These are phyloP conservation scores for Fonsecaea pedrosoi DNA, from an alignment of 2,329 filamentous ascomycete genomes.

Conservation along the genomic window DNA sequence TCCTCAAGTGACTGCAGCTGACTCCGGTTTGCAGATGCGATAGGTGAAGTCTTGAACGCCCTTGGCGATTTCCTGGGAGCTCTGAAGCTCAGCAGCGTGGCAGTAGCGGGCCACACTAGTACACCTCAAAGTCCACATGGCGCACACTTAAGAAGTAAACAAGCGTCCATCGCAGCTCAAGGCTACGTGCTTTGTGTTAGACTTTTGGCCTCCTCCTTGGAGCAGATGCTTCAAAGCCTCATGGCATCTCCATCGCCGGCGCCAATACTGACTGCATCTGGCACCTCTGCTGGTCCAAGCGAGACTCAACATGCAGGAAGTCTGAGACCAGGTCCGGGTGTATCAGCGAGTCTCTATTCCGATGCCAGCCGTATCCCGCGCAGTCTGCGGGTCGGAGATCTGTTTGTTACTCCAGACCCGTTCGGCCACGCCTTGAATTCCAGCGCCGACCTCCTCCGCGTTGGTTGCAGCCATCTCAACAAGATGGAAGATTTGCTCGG, in stretches of 20 bases:
- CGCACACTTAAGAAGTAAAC: background rate
- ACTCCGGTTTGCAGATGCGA: background rate
- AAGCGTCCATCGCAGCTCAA: background rate
- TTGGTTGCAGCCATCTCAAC: background rate
- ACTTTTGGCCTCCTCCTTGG: background rate
- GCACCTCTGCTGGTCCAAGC: background rate
- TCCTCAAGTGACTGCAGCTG: background rate
- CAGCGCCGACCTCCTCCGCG: background rate
- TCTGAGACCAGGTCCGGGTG: background rate
- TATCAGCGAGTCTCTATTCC: background rate
- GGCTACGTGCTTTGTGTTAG: background rate
- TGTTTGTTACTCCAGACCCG: background rate
- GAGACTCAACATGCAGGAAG: background rate
- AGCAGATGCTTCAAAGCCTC: background rate
- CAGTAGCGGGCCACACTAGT: background rate
- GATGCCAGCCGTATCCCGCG: background rate
- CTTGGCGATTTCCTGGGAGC: background rate
- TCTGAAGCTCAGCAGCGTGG: background rate
- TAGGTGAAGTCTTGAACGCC: constrained; percentile 1
- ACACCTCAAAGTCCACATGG: background rate
- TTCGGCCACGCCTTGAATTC: background rate
- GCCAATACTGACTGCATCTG: background rate
- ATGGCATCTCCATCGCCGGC: background rate
- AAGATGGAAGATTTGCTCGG: background rate
- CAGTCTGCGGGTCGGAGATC: background rate